phyloP scores from a whole-genome alignment of 169 alveolate species.

The Cryptosporidium xiaoi region DNA sequence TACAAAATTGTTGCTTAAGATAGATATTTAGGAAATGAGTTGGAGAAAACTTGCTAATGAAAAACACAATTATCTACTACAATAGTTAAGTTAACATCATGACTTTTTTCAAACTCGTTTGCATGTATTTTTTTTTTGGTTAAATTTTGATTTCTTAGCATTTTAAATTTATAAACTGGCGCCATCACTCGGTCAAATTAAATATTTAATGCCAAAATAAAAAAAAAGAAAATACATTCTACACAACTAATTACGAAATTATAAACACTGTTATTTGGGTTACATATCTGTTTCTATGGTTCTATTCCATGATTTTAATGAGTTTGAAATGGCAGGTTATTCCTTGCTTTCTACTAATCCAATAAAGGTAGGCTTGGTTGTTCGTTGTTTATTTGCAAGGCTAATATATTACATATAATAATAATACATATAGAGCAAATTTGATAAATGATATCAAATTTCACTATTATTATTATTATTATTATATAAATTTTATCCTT shows the following conservation, averaged over 20 bases:
- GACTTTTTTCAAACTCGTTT: too few relatives aligned
- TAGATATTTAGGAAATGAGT: too few relatives aligned
- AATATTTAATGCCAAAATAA: background rate
- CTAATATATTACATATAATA: too few relatives aligned
- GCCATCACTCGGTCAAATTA: background rate
- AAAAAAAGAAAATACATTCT: background rate
- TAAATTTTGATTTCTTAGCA: too few relatives aligned
- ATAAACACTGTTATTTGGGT: background rate
- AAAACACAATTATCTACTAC: too few relatives aligned
- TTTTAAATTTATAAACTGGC: background rate
- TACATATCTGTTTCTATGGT: constrained; percentile 3
- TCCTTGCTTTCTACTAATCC: constrained; percentile 28
- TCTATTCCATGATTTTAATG: constrained; percentile 26
- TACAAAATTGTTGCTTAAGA: too few relatives aligned
- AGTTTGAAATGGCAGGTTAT: constrained; percentile 44
- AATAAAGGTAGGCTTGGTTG: constrained; percentile 22
- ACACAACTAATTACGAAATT: background rate
- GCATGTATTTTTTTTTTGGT: too few relatives aligned
- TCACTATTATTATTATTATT: background rate
- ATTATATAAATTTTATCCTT: background rate
- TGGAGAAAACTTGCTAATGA: too few relatives aligned
- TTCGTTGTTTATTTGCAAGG: background rate
- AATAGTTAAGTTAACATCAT: too few relatives aligned
- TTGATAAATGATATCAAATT: background rate
- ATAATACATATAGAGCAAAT: too few relatives aligned